Evolutionary conservation across 306 rosid species (phyloP).

Genomic region (Trifolium pratense): DNA sequence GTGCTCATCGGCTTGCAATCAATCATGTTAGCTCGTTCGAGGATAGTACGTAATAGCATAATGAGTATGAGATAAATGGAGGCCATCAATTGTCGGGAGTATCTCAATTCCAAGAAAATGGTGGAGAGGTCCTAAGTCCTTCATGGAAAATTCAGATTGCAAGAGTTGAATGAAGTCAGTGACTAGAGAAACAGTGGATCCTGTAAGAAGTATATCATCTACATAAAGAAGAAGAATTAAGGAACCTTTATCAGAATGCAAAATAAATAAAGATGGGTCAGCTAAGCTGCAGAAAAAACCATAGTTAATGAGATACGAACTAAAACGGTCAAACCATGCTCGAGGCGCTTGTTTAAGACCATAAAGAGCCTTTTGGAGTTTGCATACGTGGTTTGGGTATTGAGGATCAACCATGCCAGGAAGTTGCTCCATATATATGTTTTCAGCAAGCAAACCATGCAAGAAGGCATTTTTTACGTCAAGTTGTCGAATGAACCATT

Average conservation of each 20-base stretch:
- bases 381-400: background rate
- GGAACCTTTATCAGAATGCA: background rate
- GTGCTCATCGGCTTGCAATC: background rate
- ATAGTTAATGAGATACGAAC: background rate
- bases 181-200: background rate
- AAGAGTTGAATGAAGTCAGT: background rate
- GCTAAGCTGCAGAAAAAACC: background rate
- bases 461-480: background rate
- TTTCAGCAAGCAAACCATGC: background rate
- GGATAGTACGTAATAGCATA: background rate
- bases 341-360: background rate
- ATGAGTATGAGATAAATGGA: background rate
- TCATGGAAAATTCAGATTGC: constrained; percentile 1
- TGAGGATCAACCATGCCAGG: background rate
- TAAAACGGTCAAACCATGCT: background rate
- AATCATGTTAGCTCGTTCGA: background rate
- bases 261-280: constrained; percentile 6
- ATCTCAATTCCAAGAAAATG: background rate
- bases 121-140: background rate
- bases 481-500: constrained; percentile 18
- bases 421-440: background rate
- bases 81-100: background rate
- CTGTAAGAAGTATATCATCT: background rate
- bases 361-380: background rate
- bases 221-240: constrained; percentile 4